Evolutionary conservation across 352 stramenopile species (phyloP).

Genomic region (Phytopythium ostracodes): DNA sequence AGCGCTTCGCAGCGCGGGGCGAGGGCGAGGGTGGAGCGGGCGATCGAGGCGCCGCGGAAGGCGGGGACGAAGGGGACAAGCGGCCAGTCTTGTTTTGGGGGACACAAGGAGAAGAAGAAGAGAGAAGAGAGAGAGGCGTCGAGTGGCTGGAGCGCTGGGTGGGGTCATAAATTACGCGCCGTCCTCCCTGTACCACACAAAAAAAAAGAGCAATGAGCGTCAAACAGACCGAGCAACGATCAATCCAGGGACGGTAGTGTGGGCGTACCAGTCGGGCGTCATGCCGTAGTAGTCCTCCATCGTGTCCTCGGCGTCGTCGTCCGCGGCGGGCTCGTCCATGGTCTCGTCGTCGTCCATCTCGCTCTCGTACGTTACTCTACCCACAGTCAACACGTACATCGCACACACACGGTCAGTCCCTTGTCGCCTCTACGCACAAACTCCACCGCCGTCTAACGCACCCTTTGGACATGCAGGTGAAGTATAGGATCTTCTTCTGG

Average conservation of each 20-base stretch:
- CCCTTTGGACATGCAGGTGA: constrained; percentile 91
- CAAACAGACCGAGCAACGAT: no score
- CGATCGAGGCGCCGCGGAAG: constrained; percentile 1
- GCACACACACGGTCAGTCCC: not conserved
- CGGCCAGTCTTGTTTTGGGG: constrained; percentile 6
- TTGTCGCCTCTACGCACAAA: not conserved
- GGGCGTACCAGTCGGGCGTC: constrained; percentile 70
- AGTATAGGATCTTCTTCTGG: constrained; percentile 92
- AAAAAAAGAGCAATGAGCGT: no score
- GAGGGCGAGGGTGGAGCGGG: constrained; percentile 3
- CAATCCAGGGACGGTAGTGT: not conserved
- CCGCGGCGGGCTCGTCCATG: constrained; percentile 63
- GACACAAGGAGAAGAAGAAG: not conserved
- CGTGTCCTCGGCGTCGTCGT: constrained; percentile 75
- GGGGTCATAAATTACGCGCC: constrained; percentile 34
- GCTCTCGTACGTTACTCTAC: constrained; percentile 55
- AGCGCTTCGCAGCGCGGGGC: not conserved
- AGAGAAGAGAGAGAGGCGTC: not conserved
- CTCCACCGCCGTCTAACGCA: not conserved
- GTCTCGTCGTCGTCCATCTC: constrained; percentile 78
- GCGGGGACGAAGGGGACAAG: constrained; percentile 3
- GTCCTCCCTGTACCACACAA: constrained; percentile 66
- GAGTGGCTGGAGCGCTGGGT: not conserved
- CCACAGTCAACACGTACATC: no score
- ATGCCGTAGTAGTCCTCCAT: constrained; percentile 87